Conservation (phyloP, 352 stramenopile species). For the Phytophthora macrochlamydospora region DNA sequence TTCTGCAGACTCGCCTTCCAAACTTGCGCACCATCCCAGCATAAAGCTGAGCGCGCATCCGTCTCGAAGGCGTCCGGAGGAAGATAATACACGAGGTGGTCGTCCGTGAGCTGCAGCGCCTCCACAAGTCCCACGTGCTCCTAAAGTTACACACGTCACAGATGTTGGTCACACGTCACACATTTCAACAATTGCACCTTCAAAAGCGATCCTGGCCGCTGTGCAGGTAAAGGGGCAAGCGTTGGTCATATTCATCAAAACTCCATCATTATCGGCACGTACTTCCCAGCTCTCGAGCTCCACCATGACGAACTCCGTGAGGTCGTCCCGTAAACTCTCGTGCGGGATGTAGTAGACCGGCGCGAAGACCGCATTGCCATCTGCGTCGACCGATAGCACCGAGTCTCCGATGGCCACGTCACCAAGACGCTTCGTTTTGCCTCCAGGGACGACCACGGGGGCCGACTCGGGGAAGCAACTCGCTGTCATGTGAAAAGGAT, state of each 20-base stretch:
- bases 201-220: conserved; percentile 1
- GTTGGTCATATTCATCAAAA: no score
- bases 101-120: conserved; percentile 46
- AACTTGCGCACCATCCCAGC: neutral
- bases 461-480: conserved; percentile 69
- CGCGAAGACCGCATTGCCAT: conserved; percentile 44
- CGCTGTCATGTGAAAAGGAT: conserved; percentile 28
- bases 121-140: conserved; percentile 18
- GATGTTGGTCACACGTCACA: conserved; percentile 24
- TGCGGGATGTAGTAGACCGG: conserved; percentile 76
- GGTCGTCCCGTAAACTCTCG: conserved; percentile 23
- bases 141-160: conserved; percentile 32
- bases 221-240: conserved; percentile 7
- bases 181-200: conserved; percentile 15
- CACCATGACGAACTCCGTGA: conserved; percentile 40
- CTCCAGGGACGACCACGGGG: conserved; percentile 31
- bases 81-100: conserved; percentile 55
- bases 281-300: conserved; percentile 29
- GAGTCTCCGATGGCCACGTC: conserved; percentile 52
- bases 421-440: conserved; percentile 26
- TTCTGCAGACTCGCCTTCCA: conserved; percentile 42
- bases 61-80: conserved; percentile 10
- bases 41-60: neutral
- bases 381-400: conserved; percentile 52
- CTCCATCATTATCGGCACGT: conserved; percentile 16